A percentile compares a stretch with the other conserved stretches of the same genome.
Conservation (phyloP, 2,329 filamentous ascomycete genomes). For the Cordyceps farinosa region DNA sequence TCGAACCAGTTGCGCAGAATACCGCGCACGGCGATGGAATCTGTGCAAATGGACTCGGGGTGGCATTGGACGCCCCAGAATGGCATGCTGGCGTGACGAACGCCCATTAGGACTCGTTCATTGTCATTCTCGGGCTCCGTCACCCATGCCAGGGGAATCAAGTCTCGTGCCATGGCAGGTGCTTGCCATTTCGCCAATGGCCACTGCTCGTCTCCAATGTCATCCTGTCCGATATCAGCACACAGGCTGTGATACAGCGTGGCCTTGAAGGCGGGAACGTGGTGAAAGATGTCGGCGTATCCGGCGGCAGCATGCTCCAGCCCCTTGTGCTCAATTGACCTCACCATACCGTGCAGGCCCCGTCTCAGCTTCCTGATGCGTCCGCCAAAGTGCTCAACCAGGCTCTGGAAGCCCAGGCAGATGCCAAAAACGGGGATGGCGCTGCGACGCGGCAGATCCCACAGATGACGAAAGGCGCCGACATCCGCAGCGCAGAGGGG, state of each 20-base stretch:
- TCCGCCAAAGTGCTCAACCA: conserved; percentile 66
- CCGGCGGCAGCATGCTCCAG: conserved; percentile 8
- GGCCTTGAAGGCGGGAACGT: conserved; percentile 58
- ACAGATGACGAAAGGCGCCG: conserved; percentile 75
- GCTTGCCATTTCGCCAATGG: conserved; percentile 38
- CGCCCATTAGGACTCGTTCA: conserved; percentile 70
- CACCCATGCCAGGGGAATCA: conserved; percentile 62
- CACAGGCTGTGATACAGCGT: conserved; percentile 73
- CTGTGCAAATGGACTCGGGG: conserved; percentile 84
- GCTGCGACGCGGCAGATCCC: conserved; percentile 58
- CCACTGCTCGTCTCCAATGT: conserved; percentile 35
- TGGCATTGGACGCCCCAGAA: conserved; percentile 91
- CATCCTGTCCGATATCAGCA: conserved; percentile 51
- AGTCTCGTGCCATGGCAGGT: conserved; percentile 33
- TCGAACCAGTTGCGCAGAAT: conserved; percentile 75
- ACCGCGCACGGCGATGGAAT: conserved; percentile 53
- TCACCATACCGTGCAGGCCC: conserved; percentile 79
- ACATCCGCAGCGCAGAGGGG: conserved; percentile 70
- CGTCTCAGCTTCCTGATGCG: conserved; percentile 62
- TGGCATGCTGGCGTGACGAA: conserved; percentile 63
- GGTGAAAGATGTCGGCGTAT: conserved; percentile 60
- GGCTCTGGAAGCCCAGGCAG: conserved; percentile 83
- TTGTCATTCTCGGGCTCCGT: conserved; percentile 38
- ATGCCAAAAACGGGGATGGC: conserved; percentile 79
- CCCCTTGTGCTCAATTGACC: conserved; percentile 57